Percentiles rank a stretch among this genome's conserved stretches.
Evolutionary conservation across 306 rosid species (phyloP).

Genomic region (Glycine tomentella): DNA sequence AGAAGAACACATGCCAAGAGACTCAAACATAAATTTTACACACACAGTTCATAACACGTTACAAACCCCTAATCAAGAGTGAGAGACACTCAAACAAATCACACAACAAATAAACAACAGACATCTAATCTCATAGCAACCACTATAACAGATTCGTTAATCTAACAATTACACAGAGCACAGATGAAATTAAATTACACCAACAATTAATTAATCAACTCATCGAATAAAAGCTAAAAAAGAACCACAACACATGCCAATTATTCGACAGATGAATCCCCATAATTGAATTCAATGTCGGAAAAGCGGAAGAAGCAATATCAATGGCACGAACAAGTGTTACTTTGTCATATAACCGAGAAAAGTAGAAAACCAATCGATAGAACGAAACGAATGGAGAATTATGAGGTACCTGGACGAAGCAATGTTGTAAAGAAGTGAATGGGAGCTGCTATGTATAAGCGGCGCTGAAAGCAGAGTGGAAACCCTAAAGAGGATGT

Average conservation of each 20-base stretch:
- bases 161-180: background rate
- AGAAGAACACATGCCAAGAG: background rate
- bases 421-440: constrained; percentile 6
- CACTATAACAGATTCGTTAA: constrained; percentile 16
- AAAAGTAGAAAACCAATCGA: constrained; percentile 4
- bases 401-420: constrained; percentile 5
- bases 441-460: background rate
- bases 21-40: background rate
- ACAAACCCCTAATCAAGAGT: background rate
- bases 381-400: background rate
- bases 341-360: background rate
- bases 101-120: background rate
- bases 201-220: background rate
- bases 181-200: constrained; percentile 12
- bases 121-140: background rate
- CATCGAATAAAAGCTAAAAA: constrained; percentile 3
- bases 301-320: background rate
- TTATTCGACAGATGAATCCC: background rate
- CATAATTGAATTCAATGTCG: background rate
- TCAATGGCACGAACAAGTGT: background rate
- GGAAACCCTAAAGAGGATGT: constrained; percentile 45
- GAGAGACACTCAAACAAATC: constrained; percentile 10
- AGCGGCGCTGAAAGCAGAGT: constrained; percentile 40
- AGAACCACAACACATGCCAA: background rate
- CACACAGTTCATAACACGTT: constrained; percentile 27